Conservation (phyloP, 495 filamentous ascomycete species). For the Hyaloscypha hepaticicola region DNA sequence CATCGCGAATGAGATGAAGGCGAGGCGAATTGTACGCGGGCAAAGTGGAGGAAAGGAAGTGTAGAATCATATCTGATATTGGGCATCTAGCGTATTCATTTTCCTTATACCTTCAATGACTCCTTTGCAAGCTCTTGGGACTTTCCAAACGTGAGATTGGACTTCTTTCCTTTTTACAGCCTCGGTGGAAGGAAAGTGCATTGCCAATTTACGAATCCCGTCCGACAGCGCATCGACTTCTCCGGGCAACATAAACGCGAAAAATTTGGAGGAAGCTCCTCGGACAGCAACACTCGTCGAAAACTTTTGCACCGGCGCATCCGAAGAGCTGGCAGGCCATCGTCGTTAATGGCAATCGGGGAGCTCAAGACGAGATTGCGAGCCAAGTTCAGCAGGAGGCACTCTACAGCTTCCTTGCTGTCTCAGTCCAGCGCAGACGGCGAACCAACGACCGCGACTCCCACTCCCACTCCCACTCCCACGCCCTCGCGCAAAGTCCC, state of each 20-base stretch:
- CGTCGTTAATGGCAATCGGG: slow-evolving; percentile 39
- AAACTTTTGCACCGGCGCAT: not conserved
- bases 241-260: not conserved
- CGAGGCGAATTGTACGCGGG: not conserved
- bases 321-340: not conserved
- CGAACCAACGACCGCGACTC: not conserved
- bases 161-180: not conserved
- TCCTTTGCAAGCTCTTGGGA: not conserved
- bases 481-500: slow-evolving; percentile 6
- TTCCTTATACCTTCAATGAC: not conserved
- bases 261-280: not conserved
- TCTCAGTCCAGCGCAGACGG: slow-evolving; percentile 33
- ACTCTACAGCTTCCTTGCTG: slow-evolving; percentile 40
- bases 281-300: not conserved
- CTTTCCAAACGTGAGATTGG: not conserved
- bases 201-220: not conserved
- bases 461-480: not conserved
- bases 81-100: too few relatives aligned
- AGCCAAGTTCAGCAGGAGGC: slow-evolving; percentile 46
- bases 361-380: slow-evolving; percentile 47
- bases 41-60: not conserved
- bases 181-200: not conserved
- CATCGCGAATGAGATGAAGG: slow-evolving; percentile 1
- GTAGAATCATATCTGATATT: too few relatives aligned
- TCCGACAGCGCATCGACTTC: not conserved